Conservation (phyloP, 495 filamentous ascomycete species). For the Lindgomyces ingoldianus region DNA sequence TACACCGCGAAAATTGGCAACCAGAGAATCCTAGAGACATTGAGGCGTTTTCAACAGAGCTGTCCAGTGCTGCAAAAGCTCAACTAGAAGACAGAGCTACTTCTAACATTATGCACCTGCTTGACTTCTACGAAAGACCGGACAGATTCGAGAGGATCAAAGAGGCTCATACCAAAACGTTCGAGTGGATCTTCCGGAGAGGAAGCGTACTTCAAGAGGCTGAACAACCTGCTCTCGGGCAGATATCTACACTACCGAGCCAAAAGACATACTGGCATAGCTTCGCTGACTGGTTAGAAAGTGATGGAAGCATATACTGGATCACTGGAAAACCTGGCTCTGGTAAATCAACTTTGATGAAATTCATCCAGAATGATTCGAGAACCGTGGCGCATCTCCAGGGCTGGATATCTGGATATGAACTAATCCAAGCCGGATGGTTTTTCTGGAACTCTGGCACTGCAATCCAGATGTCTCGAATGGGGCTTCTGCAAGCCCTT, state of each 20-base stretch:
- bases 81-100: background rate
- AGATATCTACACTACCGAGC: constrained; percentile 10
- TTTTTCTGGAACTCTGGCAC: constrained; percentile 29
- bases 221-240: background rate
- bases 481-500: constrained; percentile 16
- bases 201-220: no score
- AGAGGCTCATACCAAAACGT: constrained; percentile 5
- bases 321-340: constrained; percentile 17
- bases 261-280: constrained; percentile 28
- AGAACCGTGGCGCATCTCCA: constrained; percentile 5
- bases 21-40: constrained; percentile 20
- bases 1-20: constrained; percentile 15
- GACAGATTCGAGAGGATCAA: constrained; percentile 14
- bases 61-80: background rate
- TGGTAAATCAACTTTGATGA: constrained; percentile 25
- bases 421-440: constrained; percentile 10
- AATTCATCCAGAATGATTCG: constrained; percentile 10
- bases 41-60: constrained; percentile 12
- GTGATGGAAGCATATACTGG: background rate
- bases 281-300: constrained; percentile 8
- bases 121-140: constrained; percentile 7
- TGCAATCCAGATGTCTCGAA: constrained; percentile 8
- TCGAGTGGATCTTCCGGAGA: constrained; percentile 16
- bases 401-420: constrained; percentile 11
- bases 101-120: constrained; percentile 3